Conservation (phyloP, 2,329 filamentous ascomycete genomes). For the Ambrosiella beaveri region DNA sequence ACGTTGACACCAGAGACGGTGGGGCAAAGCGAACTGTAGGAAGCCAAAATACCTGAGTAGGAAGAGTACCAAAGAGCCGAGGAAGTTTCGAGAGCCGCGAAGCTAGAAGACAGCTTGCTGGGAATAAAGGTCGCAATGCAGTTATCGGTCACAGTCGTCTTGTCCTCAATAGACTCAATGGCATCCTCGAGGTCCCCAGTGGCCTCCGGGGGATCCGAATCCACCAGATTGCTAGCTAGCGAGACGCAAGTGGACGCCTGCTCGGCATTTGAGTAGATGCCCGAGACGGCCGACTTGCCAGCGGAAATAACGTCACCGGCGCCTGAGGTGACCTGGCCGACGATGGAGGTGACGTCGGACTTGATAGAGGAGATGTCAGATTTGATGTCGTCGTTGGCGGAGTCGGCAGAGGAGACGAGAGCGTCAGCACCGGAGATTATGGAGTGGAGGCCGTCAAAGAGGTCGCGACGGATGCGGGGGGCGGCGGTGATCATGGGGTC, state of each 20-base stretch:
- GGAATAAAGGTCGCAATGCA: constrained; percentile 20
- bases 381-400: not conserved
- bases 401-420: not conserved
- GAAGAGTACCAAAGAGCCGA: constrained; percentile 19
- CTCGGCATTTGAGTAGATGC: constrained; percentile 8
- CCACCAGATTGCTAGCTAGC: constrained; percentile 6
- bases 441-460: constrained; percentile 10
- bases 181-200: constrained; percentile 7
- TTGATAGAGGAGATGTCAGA: not conserved
- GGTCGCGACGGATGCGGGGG: constrained; percentile 6
- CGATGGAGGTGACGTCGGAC: not conserved
- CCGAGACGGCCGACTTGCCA: not conserved
- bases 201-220: constrained; percentile 9
- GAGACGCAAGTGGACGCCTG: constrained; percentile 10
- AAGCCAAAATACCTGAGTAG: constrained; percentile 16
- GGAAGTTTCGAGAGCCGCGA: constrained; percentile 19
- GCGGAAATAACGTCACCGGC: constrained; percentile 1
- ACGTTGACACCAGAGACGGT: constrained; percentile 4
- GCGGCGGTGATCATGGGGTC: constrained; percentile 13
- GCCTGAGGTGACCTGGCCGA: constrained; percentile 1
- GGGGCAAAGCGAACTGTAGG: constrained; percentile 5
- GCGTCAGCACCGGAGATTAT: constrained; percentile 6
- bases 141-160: constrained; percentile 17
- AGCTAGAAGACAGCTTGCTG: constrained; percentile 19
- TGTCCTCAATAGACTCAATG: constrained; percentile 16